phyloP scores from a whole-genome alignment of 2,329 filamentous ascomycete species.

The Cercospora sojina region DNA sequence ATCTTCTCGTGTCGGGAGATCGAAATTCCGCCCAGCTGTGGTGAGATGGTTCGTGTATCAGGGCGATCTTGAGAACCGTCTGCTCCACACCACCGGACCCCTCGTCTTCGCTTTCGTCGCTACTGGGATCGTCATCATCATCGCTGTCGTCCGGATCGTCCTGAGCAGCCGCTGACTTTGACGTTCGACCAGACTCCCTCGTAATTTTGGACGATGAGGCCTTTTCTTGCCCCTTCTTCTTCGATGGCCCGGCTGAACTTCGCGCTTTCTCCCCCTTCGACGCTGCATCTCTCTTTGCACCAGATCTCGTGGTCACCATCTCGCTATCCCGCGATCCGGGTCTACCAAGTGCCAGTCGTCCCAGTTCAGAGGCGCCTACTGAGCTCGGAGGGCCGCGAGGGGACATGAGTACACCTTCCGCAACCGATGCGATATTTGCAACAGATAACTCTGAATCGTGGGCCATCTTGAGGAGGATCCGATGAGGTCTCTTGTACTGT shows the following conservation, averaged over 20 bases:
- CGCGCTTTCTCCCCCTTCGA: slow-evolving; percentile 9
- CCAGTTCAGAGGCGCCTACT: slow-evolving; percentile 24
- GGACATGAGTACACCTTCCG: slow-evolving; percentile 23
- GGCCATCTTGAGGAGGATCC: slow-evolving; percentile 13
- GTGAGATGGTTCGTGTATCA: slow-evolving; percentile 13
- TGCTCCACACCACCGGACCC: slow-evolving; percentile 7
- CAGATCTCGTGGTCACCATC: slow-evolving; percentile 23
- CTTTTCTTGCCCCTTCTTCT: slow-evolving; percentile 13
- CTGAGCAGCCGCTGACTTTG: neutral
- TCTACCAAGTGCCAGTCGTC: slow-evolving; percentile 17
- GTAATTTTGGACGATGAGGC: slow-evolving; percentile 6
- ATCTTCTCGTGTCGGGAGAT: neutral
- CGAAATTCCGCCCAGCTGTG: slow-evolving; percentile 8
- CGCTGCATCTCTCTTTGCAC: slow-evolving; percentile 19
- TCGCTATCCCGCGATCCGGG: slow-evolving; percentile 10
- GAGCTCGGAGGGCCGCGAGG: slow-evolving; percentile 16
- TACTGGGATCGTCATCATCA: slow-evolving; percentile 8
- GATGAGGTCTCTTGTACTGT: slow-evolving; percentile 14
- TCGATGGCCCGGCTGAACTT: slow-evolving; percentile 4
- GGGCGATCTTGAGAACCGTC: slow-evolving; percentile 1
- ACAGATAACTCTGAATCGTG: slow-evolving; percentile 16
- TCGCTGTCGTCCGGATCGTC: slow-evolving; percentile 9
- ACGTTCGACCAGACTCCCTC: slow-evolving; percentile 5
- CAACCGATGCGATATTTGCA: slow-evolving; percentile 10
- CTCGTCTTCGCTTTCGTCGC: slow-evolving; percentile 14